phyloP scores from a whole-genome alignment of 768 basidiomycete genomes.

The Amanita jacksonii region DNA sequence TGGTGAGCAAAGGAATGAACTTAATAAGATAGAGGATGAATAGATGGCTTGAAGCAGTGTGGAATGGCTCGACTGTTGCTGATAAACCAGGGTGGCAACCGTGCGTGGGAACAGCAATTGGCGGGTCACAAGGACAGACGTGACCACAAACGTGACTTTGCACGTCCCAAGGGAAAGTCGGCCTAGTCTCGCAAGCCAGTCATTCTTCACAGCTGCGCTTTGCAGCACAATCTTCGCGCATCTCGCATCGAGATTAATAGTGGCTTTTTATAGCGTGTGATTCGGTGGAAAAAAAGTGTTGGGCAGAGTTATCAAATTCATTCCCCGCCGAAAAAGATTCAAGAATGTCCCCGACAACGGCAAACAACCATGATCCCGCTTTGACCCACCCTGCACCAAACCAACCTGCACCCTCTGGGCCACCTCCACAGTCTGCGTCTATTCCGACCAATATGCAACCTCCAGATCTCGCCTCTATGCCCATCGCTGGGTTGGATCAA shows the following conservation, averaged over 20 bases:
- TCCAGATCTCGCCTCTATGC: conserved; percentile 19
- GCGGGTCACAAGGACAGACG: conserved; percentile 21
- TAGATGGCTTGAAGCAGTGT: no score
- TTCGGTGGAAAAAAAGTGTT: no score
- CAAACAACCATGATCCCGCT: conserved; percentile 24
- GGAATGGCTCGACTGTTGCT: no score
- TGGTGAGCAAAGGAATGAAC: conserved; percentile 11
- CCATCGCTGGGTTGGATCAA: conserved; percentile 32
- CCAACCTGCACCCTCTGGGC: conserved; percentile 19
- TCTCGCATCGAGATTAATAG: no score
- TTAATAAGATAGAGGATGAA: conserved; percentile 7
- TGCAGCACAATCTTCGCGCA: no score
- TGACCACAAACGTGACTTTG: conserved; percentile 23
- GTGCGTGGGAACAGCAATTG: conserved; percentile 18
- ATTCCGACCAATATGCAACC: conserved; percentile 17
- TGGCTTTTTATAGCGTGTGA: no score
- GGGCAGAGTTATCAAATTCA: conserved; percentile 5
- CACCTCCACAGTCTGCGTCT: conserved; percentile 18
- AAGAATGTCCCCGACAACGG: conserved; percentile 4
- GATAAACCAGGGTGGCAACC: no score
- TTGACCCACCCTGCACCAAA: conserved; percentile 25
- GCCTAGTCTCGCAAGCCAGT: no score
- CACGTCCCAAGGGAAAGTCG: no score
- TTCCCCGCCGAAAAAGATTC: neutral
- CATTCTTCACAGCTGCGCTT: no score